Percentiles rank a stretch among this genome's conserved stretches.
These are phyloP conservation scores for Penicillium turbatum DNA, from an alignment of 495 filamentous ascomycete genomes.

Conservation along the genomic window DNA sequence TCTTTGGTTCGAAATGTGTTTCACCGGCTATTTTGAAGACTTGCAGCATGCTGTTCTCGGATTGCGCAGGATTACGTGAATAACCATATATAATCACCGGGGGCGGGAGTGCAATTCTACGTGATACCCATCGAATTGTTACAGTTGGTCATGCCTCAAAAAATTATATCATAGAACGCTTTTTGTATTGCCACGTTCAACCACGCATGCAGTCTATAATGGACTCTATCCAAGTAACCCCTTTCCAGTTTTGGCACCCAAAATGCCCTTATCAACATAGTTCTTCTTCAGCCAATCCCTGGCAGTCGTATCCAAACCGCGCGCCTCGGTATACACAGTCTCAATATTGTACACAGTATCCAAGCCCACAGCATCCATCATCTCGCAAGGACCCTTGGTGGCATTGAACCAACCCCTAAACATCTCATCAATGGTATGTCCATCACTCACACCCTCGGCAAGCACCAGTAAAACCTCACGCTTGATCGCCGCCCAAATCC, in stretches of 20 bases:
- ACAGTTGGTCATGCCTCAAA: background rate
- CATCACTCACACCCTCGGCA: conserved; percentile 41
- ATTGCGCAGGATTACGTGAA: background rate
- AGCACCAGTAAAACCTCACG: conserved; percentile 43
- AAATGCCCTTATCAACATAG: conserved; percentile 36
- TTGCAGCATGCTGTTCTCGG: background rate
- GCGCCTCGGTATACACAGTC: conserved; percentile 30
- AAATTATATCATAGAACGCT: background rate
- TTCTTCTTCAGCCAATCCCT: conserved; percentile 34
- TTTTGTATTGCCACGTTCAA: background rate
- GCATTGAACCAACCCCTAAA: conserved; percentile 45
- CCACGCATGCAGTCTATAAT: background rate
- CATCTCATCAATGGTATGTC: conserved; percentile 40
- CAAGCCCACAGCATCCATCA: conserved; percentile 48
- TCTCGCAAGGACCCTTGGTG: conserved; percentile 41
- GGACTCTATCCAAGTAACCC: conserved; percentile 13
- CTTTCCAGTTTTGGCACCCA: conserved; percentile 38
- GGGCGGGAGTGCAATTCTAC: background rate
- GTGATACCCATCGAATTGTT: conserved; percentile 1
- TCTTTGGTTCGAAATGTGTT: background rate
- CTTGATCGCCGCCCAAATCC: conserved; percentile 51
- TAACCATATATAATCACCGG: background rate
- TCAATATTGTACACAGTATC: conserved; percentile 42
- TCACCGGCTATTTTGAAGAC: background rate
- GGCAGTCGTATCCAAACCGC: conserved; percentile 12